Percentiles rank a stretch among this genome's conserved stretches.
phyloP scores from a whole-genome alignment of 179 eudicot species.

The Beta lomatogona region DNA sequence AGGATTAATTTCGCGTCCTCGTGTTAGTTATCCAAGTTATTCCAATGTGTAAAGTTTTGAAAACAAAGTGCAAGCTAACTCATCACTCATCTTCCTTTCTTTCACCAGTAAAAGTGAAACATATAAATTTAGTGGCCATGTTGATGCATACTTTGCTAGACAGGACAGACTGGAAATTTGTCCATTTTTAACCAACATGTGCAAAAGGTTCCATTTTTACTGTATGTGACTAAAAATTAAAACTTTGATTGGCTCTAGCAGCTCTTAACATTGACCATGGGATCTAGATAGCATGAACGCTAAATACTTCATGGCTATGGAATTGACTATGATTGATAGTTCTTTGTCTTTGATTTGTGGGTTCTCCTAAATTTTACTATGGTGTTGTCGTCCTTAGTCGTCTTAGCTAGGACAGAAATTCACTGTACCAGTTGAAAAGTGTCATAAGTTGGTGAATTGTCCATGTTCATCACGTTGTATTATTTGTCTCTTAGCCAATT shows the following conservation, averaged over 20 bases:
- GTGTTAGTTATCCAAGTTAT: no score
- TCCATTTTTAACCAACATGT: conserved; percentile 5
- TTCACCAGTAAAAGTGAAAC: background rate
- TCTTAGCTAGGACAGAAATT: conserved; percentile 4
- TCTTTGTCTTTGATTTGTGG: conserved; percentile 12
- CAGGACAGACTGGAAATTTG: conserved; percentile 17
- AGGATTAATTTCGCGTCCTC: no score
- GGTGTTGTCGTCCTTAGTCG: background rate
- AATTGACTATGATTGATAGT: background rate
- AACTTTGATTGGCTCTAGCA: no score
- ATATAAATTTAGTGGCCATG: background rate
- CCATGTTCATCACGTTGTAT: conserved; percentile 32
- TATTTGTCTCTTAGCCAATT: conserved; percentile 17
- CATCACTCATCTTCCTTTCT: no score
- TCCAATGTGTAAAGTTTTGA: no score
- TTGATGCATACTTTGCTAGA: background rate
- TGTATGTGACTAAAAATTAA: conserved; percentile 2
- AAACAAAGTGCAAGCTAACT: no score
- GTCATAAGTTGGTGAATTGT: background rate
- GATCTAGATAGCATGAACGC: conserved; percentile 6
- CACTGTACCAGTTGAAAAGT: background rate
- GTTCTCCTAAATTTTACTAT: background rate
- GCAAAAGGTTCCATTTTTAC: conserved; percentile 1
- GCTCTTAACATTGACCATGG: background rate
- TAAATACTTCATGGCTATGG: background rate